Evolutionary conservation across 192 early-diverging fungal species (phyloP).

Genomic region (Podila epicladia): DNA sequence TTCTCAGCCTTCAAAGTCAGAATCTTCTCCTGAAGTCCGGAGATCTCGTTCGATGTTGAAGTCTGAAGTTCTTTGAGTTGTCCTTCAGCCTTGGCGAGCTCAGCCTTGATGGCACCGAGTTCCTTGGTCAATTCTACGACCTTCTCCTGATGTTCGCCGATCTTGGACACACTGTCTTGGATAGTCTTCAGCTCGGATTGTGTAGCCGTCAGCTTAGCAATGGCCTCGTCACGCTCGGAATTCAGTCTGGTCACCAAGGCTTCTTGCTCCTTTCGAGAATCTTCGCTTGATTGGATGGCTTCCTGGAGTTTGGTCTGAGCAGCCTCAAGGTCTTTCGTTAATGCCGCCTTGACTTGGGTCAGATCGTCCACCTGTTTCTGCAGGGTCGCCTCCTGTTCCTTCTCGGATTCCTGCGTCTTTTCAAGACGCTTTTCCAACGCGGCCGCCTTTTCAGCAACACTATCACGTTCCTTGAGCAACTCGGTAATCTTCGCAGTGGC

Average conservation of each 20-base stretch:
- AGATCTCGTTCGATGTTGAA: constrained; percentile 8
- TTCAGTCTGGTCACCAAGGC: neutral
- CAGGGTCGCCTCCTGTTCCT: constrained; percentile 14
- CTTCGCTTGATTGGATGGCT: constrained; percentile 4
- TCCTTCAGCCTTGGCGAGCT: constrained; percentile 13
- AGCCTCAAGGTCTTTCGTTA: constrained; percentile 21
- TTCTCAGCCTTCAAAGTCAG: constrained; percentile 5
- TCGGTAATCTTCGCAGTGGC: constrained; percentile 4
- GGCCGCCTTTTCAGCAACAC: constrained; percentile 3
- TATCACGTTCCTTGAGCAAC: constrained; percentile 38
- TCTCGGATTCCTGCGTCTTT: constrained; percentile 18
- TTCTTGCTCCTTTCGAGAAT: constrained; percentile 1
- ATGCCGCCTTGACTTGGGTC: constrained; percentile 14
- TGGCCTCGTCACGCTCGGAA: constrained; percentile 12
- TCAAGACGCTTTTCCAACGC: constrained; percentile 26
- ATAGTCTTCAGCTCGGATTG: constrained; percentile 13
- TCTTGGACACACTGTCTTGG: constrained; percentile 14
- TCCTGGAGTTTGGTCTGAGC: constrained; percentile 11
- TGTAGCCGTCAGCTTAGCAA: constrained; percentile 6
- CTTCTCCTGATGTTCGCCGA: constrained; percentile 6
- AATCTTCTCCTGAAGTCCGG: constrained; percentile 22
- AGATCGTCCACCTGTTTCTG: constrained; percentile 2
- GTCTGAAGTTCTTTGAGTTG: constrained; percentile 16
- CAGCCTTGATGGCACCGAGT: constrained; percentile 12
- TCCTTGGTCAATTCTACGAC: constrained; percentile 23